Evolutionary conservation across 495 filamentous ascomycete species (phyloP).

Genomic region (Chaetomium cochliodes): DNA sequence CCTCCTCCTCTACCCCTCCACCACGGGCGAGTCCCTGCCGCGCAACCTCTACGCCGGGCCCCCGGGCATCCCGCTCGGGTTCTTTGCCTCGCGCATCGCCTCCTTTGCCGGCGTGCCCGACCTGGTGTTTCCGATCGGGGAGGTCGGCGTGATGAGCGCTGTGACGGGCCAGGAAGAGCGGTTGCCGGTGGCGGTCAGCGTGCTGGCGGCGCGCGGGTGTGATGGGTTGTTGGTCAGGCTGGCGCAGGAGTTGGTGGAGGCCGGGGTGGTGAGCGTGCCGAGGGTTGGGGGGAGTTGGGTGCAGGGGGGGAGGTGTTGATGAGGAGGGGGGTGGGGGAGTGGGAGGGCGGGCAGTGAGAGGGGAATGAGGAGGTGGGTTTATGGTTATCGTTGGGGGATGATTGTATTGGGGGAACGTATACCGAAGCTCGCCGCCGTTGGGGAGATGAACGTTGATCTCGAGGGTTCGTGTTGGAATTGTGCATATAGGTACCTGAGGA

Average conservation of each 20-base stretch:
- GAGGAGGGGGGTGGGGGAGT: slow-evolving; percentile 47
- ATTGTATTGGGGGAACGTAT: no score
- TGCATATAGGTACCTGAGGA: no score
- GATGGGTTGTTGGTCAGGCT: slow-evolving; percentile 59
- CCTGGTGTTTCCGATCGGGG: slow-evolving; percentile 57
- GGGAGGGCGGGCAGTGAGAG: slow-evolving; percentile 26
- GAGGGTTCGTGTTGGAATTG: no score
- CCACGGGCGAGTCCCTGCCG: slow-evolving; percentile 24
- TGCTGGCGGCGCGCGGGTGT: slow-evolving; percentile 61
- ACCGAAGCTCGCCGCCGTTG: no score
- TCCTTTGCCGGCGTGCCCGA: slow-evolving; percentile 55
- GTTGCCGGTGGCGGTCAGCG: slow-evolving; percentile 58
- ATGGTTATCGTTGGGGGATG: no score
- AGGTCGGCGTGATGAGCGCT: slow-evolving; percentile 52
- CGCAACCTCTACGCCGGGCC: slow-evolving; percentile 39
- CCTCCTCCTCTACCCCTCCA: slow-evolving; percentile 40
- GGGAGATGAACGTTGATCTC: no score
- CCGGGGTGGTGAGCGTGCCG: slow-evolving; percentile 51
- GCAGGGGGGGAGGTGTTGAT: slow-evolving; percentile 61
- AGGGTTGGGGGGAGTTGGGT: slow-evolving; percentile 38
- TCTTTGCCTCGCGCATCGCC: slow-evolving; percentile 44
- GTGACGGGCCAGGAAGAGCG: slow-evolving; percentile 55
- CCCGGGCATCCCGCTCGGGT: slow-evolving; percentile 45
- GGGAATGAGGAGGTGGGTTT: no score
- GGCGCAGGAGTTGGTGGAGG: slow-evolving; percentile 50